Conservation (phyloP, 495 filamentous ascomycete genomes). For the Zalerion maritima region DNA sequence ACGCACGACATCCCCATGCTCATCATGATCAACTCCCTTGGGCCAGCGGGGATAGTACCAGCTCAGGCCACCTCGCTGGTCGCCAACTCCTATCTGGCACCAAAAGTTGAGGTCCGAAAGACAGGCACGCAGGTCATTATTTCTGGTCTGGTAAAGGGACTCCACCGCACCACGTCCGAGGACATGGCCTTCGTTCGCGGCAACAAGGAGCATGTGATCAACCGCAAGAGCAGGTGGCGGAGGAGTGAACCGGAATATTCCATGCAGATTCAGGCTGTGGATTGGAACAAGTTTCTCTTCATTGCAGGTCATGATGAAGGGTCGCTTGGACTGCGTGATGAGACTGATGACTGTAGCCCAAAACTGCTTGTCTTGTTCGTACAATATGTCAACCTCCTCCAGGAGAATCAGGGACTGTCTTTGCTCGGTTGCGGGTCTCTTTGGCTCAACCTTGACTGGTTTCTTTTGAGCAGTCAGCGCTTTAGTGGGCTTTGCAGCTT, state of each 20-base stretch:
- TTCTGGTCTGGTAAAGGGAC: slow-evolving; percentile 51
- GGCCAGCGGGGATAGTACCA: slow-evolving; percentile 78
- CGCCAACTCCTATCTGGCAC: slow-evolving; percentile 94
- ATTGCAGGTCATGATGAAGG: slow-evolving; percentile 90
- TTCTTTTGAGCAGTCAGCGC: slow-evolving; percentile 8
- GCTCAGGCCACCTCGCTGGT: slow-evolving; percentile 69
- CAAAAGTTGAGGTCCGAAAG: slow-evolving; percentile 87
- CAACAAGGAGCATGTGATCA: slow-evolving; percentile 70
- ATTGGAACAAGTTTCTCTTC: slow-evolving; percentile 66
- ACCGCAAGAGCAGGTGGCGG: slow-evolving; percentile 54
- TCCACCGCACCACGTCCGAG: slow-evolving; percentile 51
- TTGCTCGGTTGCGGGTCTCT: slow-evolving; percentile 7
- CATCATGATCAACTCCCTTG: slow-evolving; percentile 49
- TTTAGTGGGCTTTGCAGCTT: slow-evolving; percentile 14
- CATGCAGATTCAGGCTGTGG: slow-evolving; percentile 57
- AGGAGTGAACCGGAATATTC: slow-evolving; percentile 65
- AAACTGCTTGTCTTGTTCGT: slow-evolving; percentile 89
- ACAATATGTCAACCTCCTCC: slow-evolving; percentile 88
- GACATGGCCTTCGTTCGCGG: slow-evolving; percentile 83
- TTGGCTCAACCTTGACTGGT: slow-evolving; percentile 8
- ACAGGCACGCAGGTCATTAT: slow-evolving; percentile 60
- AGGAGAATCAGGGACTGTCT: slow-evolving; percentile 80
- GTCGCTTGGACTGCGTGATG: slow-evolving; percentile 70
- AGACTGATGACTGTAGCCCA: slow-evolving; percentile 71
- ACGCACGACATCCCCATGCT: slow-evolving; percentile 48